Percentiles rank a stretch among this genome's conserved stretches.
Conservation (phyloP, 2,329 filamentous ascomycete genomes). For the Herpotrichia juniperi region DNA sequence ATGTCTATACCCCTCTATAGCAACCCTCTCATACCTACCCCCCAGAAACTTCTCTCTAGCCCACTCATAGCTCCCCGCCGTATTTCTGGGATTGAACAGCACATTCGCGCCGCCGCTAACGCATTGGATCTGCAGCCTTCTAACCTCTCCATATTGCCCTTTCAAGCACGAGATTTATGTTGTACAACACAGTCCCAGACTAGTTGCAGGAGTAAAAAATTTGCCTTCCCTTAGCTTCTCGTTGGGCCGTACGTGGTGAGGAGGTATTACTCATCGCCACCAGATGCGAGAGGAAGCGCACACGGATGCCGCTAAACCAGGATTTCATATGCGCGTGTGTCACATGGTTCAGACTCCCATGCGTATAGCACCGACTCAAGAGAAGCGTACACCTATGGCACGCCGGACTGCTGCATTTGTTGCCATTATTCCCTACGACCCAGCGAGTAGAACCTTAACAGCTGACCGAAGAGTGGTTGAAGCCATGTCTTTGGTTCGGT, state of each 20-base stretch:
- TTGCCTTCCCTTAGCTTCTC: too few species aligned
- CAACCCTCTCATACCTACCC: constrained; percentile 56
- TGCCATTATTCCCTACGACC: constrained; percentile 44
- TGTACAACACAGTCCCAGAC: too few species aligned
- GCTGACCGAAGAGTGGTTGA: constrained; percentile 45
- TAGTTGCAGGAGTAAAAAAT: too few species aligned
- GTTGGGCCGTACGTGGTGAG: constrained; percentile 5
- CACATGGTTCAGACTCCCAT: constrained; percentile 68
- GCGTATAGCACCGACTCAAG: constrained; percentile 68
- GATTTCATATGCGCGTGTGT: constrained; percentile 67
- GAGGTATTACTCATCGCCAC: constrained; percentile 58
- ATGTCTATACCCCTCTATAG: constrained; percentile 65
- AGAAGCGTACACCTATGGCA: constrained; percentile 67
- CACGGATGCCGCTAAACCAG: constrained; percentile 68
- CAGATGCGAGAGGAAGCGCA: constrained; percentile 63
- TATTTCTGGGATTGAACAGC: constrained; percentile 61
- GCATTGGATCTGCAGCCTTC: constrained; percentile 17
- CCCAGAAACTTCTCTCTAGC: constrained; percentile 60
- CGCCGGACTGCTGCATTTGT: constrained; percentile 66
- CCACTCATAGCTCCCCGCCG: constrained; percentile 60
- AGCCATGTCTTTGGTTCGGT: neutral
- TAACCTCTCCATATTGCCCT: constrained; percentile 14
- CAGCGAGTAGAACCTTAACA: constrained; percentile 64
- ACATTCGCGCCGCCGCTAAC: constrained; percentile 49
- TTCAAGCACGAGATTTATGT: too few species aligned